Evolutionary conservation across 169 alveolate species (phyloP).

Genomic region (Besnoitia besnoiti): DNA sequence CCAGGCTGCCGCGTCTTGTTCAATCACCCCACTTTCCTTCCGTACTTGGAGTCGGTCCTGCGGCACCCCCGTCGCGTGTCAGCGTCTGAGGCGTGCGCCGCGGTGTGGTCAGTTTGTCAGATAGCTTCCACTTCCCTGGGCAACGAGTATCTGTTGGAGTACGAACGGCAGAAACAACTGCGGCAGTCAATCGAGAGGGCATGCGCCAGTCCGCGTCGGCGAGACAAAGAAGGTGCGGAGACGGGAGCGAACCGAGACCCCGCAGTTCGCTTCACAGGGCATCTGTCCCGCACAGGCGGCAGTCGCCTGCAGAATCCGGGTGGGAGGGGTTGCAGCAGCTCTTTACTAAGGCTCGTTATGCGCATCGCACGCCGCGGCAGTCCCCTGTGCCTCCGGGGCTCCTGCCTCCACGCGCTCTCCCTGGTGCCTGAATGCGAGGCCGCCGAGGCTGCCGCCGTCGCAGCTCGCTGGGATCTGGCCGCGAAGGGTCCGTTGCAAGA

Average conservation of each 20-base stretch:
- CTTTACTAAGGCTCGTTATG: background rate
- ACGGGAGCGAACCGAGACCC: background rate
- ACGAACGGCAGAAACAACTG: background rate
- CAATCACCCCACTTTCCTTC: conserved; percentile 17
- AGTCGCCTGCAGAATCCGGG: background rate
- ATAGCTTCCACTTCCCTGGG: conserved; percentile 11
- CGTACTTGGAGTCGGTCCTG: conserved; percentile 5
- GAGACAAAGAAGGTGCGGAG: background rate
- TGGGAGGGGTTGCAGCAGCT: background rate
- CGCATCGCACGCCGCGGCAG: background rate
- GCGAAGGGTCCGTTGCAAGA: conserved; percentile 20
- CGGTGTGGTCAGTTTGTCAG: conserved; percentile 25
- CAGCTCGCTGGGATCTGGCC: conserved; percentile 18
- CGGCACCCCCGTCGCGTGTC: background rate
- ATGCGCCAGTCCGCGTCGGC: background rate
- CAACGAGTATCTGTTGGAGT: conserved; percentile 1
- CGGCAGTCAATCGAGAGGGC: background rate
- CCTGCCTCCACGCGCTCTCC: conserved; percentile 3
- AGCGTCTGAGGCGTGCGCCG: conserved; percentile 6
- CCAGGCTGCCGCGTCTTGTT: conserved; percentile 26
- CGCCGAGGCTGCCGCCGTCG: background rate
- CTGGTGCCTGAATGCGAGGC: background rate
- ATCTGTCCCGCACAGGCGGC: background rate
- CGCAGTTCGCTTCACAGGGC: background rate
- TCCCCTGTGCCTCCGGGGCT: background rate